A percentile compares a stretch with the other conserved stretches of the same genome.
Evolutionary conservation across 345 rosid genomes (phyloP).

Genomic region (Salix exigua): DNA sequence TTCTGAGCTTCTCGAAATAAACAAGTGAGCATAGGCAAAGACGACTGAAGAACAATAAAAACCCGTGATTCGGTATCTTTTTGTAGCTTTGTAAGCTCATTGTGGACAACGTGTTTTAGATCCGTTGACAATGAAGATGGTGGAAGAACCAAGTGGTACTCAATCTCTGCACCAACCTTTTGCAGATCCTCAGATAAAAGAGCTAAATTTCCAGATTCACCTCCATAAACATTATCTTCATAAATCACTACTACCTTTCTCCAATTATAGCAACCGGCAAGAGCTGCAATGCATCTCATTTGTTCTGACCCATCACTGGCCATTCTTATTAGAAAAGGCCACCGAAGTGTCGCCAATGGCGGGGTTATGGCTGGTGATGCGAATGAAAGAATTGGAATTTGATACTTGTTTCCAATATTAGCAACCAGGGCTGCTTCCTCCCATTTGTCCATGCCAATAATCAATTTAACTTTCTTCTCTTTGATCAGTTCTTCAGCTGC

Average conservation of each 20-base stretch:
- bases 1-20: constrained; percentile 40
- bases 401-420: constrained; percentile 28
- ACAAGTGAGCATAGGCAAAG: constrained; percentile 29
- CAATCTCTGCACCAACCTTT: constrained; percentile 33
- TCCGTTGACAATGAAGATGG: constrained; percentile 25
- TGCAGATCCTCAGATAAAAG: constrained; percentile 33
- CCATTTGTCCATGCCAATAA: constrained; percentile 50
- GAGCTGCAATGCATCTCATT: constrained; percentile 39
- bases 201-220: constrained; percentile 24
- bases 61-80: constrained; percentile 27
- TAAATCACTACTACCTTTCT: constrained; percentile 33
- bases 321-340: constrained; percentile 45
- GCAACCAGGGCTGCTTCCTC: constrained; percentile 43
- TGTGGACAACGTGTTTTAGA: constrained; percentile 16
- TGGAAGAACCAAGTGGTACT: constrained; percentile 37
- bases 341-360: constrained; percentile 20
- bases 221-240: constrained; percentile 36
- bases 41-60: constrained; percentile 44
- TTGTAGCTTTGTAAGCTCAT: constrained; percentile 25
- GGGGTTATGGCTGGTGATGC: constrained; percentile 29
- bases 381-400: constrained; percentile 42
- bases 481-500: constrained; percentile 40
- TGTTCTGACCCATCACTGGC: constrained; percentile 22
- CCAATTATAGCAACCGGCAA: constrained; percentile 33
- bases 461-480: constrained; percentile 32